Base-by-base conservation (phyloP, 2,329 filamentous ascomycete genomes). In the Fusarium tuaranense region DNA sequence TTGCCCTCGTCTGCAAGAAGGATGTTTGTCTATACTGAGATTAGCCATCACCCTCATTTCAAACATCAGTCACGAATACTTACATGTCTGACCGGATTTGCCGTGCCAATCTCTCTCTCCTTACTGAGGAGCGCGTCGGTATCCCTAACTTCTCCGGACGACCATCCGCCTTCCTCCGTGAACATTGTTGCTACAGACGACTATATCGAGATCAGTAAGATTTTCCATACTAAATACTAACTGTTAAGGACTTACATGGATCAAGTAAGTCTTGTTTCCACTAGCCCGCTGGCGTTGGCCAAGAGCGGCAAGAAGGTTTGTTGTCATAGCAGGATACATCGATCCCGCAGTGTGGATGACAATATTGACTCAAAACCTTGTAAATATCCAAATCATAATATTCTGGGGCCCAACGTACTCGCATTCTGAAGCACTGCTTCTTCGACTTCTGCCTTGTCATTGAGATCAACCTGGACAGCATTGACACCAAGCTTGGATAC, bases 291-390 rank as follows among this genome's bases (percentile, higher is more conserved):
- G 79, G 10, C 78, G 80, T 20, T 81, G 71, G 20, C 80, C 80
- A 7, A 85, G 79, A 13, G 80, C 83, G 13, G 74, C 76, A 44
- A 85, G 76, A 7, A 85, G 66, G 65, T 81, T 72, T 5, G 76
- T 65, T 16, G 73, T 68, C 18, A 81, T 62, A 5, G 30, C 46
- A 13, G 76, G 69, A 10, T 82, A 76, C 22, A 81, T 72, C 18
- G 80, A 79, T 60, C 80, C 81, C 12, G 82, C 82, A 2, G 78
- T 81, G 60, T 85, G 81, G 16, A 85, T 65, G 32, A 84, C 72
- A 18, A 85, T 79, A 60, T 82, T 74, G 51, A 85, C 83, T 84
- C 62, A 41, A 7, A 57, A 10, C 13, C 46, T 1, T 18, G 63
- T 78, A 25, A 76, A 34, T 13, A 1, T n/a, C 4, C 1, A 4